A percentile compares a stretch with the other conserved stretches of the same genome.
phyloP scores from a whole-genome alignment of 345 rosid genomes.

The Brassica carinata region DNA sequence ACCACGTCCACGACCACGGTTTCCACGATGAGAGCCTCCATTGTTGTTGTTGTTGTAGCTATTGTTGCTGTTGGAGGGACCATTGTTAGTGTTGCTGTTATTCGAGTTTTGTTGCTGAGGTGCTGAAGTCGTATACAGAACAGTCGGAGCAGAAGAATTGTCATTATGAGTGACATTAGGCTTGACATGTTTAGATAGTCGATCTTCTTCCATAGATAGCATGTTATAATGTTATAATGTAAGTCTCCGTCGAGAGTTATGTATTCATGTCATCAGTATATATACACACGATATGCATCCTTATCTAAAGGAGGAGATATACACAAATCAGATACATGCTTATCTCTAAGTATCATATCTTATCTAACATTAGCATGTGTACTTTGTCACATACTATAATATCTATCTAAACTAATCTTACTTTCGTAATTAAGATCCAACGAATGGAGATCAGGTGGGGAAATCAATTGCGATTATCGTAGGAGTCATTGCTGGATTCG shows the following conservation, averaged over 20 bases:
- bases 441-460: conserved; percentile 62
- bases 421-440: conserved; percentile 51
- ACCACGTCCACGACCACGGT: too few relatives aligned
- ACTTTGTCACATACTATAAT: conserved; percentile 9
- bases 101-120: neutral
- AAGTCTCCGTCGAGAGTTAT: too few relatives aligned
- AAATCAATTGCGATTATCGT: conserved; percentile 83
- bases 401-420: conserved; percentile 10
- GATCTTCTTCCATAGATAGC: neutral
- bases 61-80: too few relatives aligned
- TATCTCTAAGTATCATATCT: too few relatives aligned
- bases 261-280: too few relatives aligned
- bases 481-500: conserved; percentile 71
- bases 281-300: too few relatives aligned
- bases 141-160: neutral
- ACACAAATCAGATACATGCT: too few relatives aligned
- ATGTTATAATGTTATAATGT: neutral
- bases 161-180: neutral
- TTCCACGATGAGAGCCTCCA: too few relatives aligned
- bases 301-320: too few relatives aligned
- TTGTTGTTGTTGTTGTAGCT: too few relatives aligned
- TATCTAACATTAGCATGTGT: neutral
- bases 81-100: too few relatives aligned
- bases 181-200: neutral
- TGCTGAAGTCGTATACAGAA: neutral